Evolutionary conservation across 73 alveolate species (phyloP).

Genomic region (Diophrys appendiculata): DNA sequence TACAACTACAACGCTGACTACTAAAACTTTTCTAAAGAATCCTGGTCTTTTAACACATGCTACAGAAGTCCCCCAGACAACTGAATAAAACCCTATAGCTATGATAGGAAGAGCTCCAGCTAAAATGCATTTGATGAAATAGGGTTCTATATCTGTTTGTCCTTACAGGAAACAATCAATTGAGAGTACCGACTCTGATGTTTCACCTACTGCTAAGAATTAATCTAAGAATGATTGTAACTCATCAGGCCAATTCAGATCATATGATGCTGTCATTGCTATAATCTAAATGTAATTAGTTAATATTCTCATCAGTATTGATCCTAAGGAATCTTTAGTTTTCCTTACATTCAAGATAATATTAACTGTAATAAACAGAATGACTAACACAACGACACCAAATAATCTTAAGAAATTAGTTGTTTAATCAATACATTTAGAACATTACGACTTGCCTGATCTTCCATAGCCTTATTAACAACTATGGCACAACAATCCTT

Average conservation of each 20-base stretch:
- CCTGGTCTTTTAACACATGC: too few relatives aligned
- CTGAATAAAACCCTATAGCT: neutral
- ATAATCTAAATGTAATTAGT: constrained; percentile 11
- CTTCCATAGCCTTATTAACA: too few relatives aligned
- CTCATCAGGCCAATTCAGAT: neutral
- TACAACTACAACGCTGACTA: too few relatives aligned
- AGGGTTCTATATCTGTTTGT: neutral
- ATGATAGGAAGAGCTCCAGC: neutral
- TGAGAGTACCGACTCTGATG: constrained; percentile 4
- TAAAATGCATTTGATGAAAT: neutral
- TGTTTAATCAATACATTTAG: constrained; percentile 5
- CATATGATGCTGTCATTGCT: neutral
- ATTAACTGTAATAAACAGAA: neutral
- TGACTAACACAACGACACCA: neutral
- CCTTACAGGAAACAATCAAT: constrained; percentile 13
- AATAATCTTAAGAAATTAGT: constrained; percentile 4
- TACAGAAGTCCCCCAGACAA: neutral
- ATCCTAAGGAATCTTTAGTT: neutral
- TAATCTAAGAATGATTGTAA: neutral
- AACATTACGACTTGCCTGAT: too few relatives aligned
- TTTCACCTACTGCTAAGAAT: neutral
- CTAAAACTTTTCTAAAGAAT: neutral
- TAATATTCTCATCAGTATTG: constrained; percentile 9
- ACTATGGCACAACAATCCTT: too few relatives aligned
- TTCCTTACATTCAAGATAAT: constrained; percentile 9